A percentile compares a stretch with the other conserved stretches of the same genome.
Evolutionary conservation across 2,329 filamentous ascomycete genomes (phyloP).

Genomic region (Elsinoe fawcettii): DNA sequence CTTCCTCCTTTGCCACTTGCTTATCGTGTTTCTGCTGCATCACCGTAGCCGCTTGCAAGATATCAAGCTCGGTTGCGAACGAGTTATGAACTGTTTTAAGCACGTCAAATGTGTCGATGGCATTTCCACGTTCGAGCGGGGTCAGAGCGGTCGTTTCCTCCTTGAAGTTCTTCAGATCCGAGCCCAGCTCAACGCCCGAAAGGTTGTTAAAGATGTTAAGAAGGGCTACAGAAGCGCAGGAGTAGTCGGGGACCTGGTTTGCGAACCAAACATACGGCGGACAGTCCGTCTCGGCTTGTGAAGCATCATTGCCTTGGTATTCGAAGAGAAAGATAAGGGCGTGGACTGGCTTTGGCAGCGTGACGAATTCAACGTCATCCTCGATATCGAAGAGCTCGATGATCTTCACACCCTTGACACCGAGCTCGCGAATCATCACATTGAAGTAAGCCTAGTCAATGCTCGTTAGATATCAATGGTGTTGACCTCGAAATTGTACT

Average conservation of each 20-base stretch:
- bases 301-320: slow-evolving; percentile 50
- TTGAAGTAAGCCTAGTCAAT: slow-evolving; percentile 67
- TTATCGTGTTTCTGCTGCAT: slow-evolving; percentile 47
- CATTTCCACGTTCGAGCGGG: slow-evolving; percentile 66
- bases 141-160: slow-evolving; percentile 59
- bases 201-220: slow-evolving; percentile 92
- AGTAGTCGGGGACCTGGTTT: slow-evolving; percentile 77
- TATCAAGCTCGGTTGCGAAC: slow-evolving; percentile 72
- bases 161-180: slow-evolving; percentile 65
- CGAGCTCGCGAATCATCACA: slow-evolving; percentile 70
- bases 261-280: slow-evolving; percentile 79
- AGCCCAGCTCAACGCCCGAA: slow-evolving; percentile 56
- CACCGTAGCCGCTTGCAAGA: slow-evolving; percentile 62
- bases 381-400: slow-evolving; percentile 72
- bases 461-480: too few relatives aligned
- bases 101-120: slow-evolving; percentile 64
- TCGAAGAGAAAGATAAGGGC: slow-evolving; percentile 86
- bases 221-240: slow-evolving; percentile 86
- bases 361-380: slow-evolving; percentile 49
- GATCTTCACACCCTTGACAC: slow-evolving; percentile 63
- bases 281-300: slow-evolving; percentile 45
- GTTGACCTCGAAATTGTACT: slow-evolving; percentile 25
- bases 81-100: slow-evolving; percentile 82
- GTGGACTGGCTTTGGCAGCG: slow-evolving; percentile 54
- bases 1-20: slow-evolving; percentile 29